Percentiles rank a stretch among this genome's conserved stretches.
Conservation (phyloP, 225 moss, liverwort and hornwort species). For the Physcomitrium patens region DNA sequence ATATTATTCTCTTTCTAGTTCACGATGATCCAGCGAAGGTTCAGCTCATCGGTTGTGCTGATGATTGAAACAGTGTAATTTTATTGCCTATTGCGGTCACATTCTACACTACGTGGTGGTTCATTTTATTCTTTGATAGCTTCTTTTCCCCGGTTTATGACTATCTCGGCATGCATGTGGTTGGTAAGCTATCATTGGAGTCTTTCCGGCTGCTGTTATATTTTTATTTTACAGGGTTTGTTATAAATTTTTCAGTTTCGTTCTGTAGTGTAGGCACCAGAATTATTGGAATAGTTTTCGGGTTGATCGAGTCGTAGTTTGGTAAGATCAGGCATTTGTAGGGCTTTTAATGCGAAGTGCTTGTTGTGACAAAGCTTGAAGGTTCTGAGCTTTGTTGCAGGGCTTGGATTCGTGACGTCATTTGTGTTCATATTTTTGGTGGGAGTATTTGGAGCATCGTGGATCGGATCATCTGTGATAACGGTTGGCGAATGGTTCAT, state of each 20-base stretch:
- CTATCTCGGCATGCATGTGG: slow-evolving; percentile 86
- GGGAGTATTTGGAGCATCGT: slow-evolving; percentile 98
- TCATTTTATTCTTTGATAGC: slow-evolving; percentile 86
- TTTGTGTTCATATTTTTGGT: slow-evolving; percentile 97
- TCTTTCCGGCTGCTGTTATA: not conserved
- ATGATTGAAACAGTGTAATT: slow-evolving; percentile 77
- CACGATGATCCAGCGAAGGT: too few relatives aligned
- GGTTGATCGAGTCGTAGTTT: too few relatives aligned
- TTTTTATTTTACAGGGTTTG: slow-evolving; percentile 6
- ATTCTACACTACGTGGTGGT: slow-evolving; percentile 98
- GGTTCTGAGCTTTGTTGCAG: slow-evolving; percentile 43
- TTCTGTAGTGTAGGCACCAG: not conserved
- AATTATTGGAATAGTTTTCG: too few relatives aligned
- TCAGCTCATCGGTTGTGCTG: slow-evolving; percentile 16
- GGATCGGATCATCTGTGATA: slow-evolving; percentile 97
- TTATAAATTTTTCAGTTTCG: not conserved
- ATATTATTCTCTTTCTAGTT: not conserved
- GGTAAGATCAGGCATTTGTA: too few relatives aligned
- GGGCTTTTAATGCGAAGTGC: not conserved
- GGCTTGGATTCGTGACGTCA: slow-evolving; percentile 93
- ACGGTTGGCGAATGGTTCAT: slow-evolving; percentile 98
- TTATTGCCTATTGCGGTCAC: slow-evolving; percentile 96
- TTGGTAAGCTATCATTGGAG: slow-evolving; percentile 55
- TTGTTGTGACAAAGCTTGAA: slow-evolving; percentile 2
- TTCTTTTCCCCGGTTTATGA: slow-evolving; percentile 95